Conservation (phyloP, 2,329 filamentous ascomycete species). For the Camptophora hylomeconis region DNA sequence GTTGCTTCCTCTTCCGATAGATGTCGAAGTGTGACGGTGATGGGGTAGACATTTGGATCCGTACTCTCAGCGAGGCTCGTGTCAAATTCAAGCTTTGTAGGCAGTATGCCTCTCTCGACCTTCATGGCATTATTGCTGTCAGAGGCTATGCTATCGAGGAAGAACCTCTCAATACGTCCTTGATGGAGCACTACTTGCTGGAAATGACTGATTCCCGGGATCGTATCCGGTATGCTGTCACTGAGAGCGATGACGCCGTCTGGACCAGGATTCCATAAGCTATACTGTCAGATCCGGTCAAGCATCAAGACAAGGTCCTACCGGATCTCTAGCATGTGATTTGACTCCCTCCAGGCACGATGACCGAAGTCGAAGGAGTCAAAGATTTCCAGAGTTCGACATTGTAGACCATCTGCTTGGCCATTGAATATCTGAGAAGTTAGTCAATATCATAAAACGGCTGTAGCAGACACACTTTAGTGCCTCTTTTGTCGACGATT, state of each 20-base stretch:
- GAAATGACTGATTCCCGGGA: conserved; percentile 48
- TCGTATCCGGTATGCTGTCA: conserved; percentile 50
- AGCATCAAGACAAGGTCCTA: too few relatives aligned
- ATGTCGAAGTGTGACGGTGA: conserved; percentile 46
- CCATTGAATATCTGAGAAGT: conserved; percentile 19
- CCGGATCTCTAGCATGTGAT: conserved; percentile 55
- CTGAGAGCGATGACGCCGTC: conserved; percentile 44
- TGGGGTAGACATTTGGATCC: conserved; percentile 41
- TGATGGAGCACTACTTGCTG: conserved; percentile 58
- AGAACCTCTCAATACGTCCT: conserved; percentile 55
- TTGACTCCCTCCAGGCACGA: conserved; percentile 51
- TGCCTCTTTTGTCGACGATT: conserved; percentile 34
- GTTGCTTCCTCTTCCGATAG: conserved; percentile 46
- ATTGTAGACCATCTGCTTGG: conserved; percentile 46
- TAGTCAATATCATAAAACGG: conserved; percentile 19
- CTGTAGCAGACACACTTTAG: conserved; percentile 18
- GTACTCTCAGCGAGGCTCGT: conserved; percentile 34
- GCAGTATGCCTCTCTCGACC: conserved; percentile 49
- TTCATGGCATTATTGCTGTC: conserved; percentile 22
- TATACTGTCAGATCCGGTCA: too few relatives aligned
- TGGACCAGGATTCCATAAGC: conserved; percentile 48
- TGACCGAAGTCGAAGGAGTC: conserved; percentile 58
- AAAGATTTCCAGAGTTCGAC: conserved; percentile 58
- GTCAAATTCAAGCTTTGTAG: conserved; percentile 42
- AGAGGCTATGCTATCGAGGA: conserved; percentile 40